Evolutionary conservation across 2,329 filamentous ascomycete genomes (phyloP).

Genomic region (Talaromyces sp.): DNA sequence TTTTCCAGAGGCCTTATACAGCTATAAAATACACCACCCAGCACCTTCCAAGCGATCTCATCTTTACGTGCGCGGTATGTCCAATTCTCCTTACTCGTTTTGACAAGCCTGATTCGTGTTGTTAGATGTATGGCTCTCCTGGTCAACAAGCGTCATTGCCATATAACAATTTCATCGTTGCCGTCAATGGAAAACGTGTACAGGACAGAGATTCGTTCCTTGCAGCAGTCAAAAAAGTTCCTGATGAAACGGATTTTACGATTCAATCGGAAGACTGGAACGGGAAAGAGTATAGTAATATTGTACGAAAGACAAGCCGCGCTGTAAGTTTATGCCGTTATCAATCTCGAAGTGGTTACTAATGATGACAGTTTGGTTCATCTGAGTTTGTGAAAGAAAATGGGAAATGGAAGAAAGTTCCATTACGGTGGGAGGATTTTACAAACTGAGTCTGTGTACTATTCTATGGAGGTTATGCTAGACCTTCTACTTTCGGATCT

Average conservation of each 20-base stretch:
- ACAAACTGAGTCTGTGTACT: not conserved
- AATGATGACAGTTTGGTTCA: constrained; percentile 8
- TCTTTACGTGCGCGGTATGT: constrained; percentile 4
- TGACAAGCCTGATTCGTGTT: not conserved
- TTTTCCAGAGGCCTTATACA: constrained; percentile 12
- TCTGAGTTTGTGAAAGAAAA: constrained; percentile 10
- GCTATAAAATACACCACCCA: constrained; percentile 7
- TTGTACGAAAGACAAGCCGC: constrained; percentile 8
- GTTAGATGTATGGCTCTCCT: constrained; percentile 5
- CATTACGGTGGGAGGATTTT: not conserved
- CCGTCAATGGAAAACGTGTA: constrained; percentile 7
- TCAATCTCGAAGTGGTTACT: not conserved
- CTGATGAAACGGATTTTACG: constrained; percentile 13
- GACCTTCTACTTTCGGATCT: not conserved
- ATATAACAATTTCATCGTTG: constrained; percentile 11
- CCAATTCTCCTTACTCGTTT: not conserved
- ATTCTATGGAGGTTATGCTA: not conserved
- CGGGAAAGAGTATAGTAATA: constrained; percentile 7
- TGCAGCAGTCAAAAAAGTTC: not conserved
- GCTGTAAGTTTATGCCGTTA: constrained; percentile 1
- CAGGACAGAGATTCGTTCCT: constrained; percentile 7
- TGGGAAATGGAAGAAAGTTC: constrained; percentile 14
- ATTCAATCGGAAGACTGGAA: constrained; percentile 16
- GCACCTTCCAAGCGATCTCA: constrained; percentile 8
- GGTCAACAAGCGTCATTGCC: constrained; percentile 6